Conservation (phyloP, 192 early-diverging fungal species). For the Coemansia sp. region DNA sequence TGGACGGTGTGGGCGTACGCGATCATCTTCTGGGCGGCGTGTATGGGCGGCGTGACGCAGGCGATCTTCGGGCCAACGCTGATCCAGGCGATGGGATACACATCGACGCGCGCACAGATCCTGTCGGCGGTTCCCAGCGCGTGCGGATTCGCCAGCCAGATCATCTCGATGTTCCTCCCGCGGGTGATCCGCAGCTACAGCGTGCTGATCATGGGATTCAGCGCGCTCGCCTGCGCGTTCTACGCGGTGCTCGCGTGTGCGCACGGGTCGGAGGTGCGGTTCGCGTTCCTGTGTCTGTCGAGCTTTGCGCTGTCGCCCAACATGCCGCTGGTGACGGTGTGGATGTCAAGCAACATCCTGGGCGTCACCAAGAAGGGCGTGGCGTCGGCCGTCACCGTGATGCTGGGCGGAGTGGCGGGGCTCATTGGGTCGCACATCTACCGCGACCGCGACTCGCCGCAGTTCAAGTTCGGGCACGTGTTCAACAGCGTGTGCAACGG, state of each 20-base stretch:
- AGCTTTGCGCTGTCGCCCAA: conserved; percentile 51
- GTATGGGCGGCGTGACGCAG: conserved; percentile 42
- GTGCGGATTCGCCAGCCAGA: conserved; percentile 45
- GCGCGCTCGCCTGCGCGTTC: conserved; percentile 56
- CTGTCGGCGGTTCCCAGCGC: conserved; percentile 46
- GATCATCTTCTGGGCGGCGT: conserved; percentile 49
- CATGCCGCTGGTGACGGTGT: conserved; percentile 51
- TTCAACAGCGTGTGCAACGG: conserved; percentile 43
- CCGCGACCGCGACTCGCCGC: conserved; percentile 52
- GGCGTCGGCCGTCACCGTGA: conserved; percentile 44
- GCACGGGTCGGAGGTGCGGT: conserved; percentile 25
- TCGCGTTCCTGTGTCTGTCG: conserved; percentile 43
- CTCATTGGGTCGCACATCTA: conserved; percentile 66
- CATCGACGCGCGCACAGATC: conserved; percentile 43
- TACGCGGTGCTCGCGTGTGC: conserved; percentile 54
- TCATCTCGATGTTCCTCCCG: conserved; percentile 39
- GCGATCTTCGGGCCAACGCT: conserved; percentile 50
- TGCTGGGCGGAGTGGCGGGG: conserved; percentile 55
- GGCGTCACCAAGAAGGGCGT: conserved; percentile 64
- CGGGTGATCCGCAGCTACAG: conserved; percentile 30
- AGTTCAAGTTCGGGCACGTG: conserved; percentile 56
- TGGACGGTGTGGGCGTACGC: conserved; percentile 54
- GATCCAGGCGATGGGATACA: conserved; percentile 50
- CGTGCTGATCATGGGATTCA: conserved; percentile 52
- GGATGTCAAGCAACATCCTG: conserved; percentile 64